A percentile compares a stretch with the other conserved stretches of the same genome.
phyloP scores from a whole-genome alignment of 2,329 filamentous ascomycete genomes.

The Coniochaeta sp. region DNA sequence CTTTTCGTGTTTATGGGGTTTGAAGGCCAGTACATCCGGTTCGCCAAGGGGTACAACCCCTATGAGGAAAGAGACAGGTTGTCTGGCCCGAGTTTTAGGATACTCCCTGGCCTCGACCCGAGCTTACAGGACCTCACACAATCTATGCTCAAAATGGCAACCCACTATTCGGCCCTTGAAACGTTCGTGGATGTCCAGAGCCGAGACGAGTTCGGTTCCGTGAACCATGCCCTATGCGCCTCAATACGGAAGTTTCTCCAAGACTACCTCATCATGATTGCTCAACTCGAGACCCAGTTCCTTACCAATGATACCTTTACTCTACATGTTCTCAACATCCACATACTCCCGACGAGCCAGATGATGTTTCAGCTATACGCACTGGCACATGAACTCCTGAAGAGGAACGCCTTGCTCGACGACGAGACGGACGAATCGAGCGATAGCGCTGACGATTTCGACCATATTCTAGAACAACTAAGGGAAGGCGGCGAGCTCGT shows the following conservation, averaged over 20 bases:
- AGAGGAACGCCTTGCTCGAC: conserved; percentile 79
- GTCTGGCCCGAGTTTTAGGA: conserved; percentile 71
- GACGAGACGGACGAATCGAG: conserved; percentile 65
- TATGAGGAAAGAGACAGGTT: conserved; percentile 79
- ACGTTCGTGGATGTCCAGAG: conserved; percentile 93
- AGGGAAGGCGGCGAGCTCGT: conserved; percentile 78
- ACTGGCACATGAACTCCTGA: conserved; percentile 78
- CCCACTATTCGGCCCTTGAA: conserved; percentile 85
- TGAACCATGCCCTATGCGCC: conserved; percentile 95
- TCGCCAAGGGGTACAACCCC: conserved; percentile 74
- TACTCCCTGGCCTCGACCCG: conserved; percentile 78
- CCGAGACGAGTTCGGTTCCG: conserved; percentile 82
- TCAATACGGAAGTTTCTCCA: conserved; percentile 85
- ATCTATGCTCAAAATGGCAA: conserved; percentile 90
- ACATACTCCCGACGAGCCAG: conserved; percentile 82
- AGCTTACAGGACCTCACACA: conserved; percentile 80
- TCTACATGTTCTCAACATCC: conserved; percentile 84
- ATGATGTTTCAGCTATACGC: conserved; percentile 88
- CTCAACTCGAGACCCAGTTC: conserved; percentile 88
- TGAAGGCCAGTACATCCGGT: conserved; percentile 95
- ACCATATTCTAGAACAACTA: conserved; percentile 86
- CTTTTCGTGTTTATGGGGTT: conserved; percentile 97
- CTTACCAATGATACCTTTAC: conserved; percentile 86
- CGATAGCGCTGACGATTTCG: conserved; percentile 75
- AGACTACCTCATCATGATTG: conserved; percentile 87